A percentile compares a stretch with the other conserved stretches of the same genome.
Conservation (phyloP, 352 stramenopile genomes). For the Phytophthora pini region DNA sequence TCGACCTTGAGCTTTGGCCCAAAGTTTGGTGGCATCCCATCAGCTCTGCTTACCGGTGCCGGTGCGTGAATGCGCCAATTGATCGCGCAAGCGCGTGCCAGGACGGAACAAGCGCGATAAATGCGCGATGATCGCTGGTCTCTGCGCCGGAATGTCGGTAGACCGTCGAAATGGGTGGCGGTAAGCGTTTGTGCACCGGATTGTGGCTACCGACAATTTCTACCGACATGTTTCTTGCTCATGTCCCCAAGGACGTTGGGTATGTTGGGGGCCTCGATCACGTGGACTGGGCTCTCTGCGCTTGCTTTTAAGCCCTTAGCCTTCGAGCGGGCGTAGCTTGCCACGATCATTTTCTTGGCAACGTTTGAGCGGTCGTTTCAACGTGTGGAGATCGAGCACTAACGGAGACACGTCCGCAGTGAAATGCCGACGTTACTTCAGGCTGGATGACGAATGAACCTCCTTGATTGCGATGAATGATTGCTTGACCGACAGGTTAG, state of each 20-base stretch:
- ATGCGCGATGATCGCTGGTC: slow-evolving; percentile 1
- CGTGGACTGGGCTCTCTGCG: too few relatives aligned
- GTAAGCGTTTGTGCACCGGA: slow-evolving; percentile 21
- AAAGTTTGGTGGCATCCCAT: slow-evolving; percentile 11
- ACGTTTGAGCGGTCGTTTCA: background rate
- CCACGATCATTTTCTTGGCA: slow-evolving; percentile 7
- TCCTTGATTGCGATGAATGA: too few relatives aligned
- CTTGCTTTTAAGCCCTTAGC: too few relatives aligned
- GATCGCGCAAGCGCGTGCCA: slow-evolving; percentile 1
- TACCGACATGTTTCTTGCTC: background rate
- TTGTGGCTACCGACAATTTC: slow-evolving; percentile 2
- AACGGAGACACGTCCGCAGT: background rate
- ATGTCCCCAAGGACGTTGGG: slow-evolving; percentile 10
- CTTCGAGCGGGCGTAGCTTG: background rate
- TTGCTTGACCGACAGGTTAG: too few relatives aligned
- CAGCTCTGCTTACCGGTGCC: slow-evolving; percentile 16
- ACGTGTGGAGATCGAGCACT: background rate
- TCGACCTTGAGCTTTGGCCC: background rate
- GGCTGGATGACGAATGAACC: background rate
- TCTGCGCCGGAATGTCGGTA: slow-evolving; percentile 6
- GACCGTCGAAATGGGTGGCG: slow-evolving; percentile 28
- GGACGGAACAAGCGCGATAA: slow-evolving; percentile 19
- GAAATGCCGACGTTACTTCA: background rate
- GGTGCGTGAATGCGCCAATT: slow-evolving; percentile 1
- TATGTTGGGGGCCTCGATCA: background rate